A percentile compares a stretch with the other conserved stretches of the same genome.
phyloP scores from a whole-genome alignment of 208 protist genomes.

The Leptomonas seymouri region DNA sequence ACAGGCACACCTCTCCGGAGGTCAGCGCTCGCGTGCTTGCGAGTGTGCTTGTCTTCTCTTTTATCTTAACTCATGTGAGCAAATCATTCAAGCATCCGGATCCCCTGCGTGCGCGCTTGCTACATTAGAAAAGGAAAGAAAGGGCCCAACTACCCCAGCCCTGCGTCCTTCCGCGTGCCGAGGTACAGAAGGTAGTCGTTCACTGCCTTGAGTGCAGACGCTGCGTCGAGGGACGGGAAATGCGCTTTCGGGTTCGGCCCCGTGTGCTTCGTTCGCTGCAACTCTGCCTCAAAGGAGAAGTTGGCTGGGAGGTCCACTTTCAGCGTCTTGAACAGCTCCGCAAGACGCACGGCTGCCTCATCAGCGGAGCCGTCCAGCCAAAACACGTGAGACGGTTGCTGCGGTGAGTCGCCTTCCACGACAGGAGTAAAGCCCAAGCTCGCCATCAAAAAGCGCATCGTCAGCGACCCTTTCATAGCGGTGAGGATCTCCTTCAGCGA shows the following conservation, averaged over 20 bases:
- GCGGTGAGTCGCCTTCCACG: background rate
- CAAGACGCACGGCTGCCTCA: conserved; percentile 39
- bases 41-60: background rate
- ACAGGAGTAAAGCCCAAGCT: conserved; percentile 72
- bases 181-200: conserved; percentile 74
- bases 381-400: conserved; percentile 21
- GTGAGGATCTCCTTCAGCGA: conserved; percentile 70
- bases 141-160: conserved; percentile 6
- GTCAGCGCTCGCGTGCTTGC: background rate
- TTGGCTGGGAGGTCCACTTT: conserved; percentile 58
- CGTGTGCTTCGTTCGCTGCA: conserved; percentile 25
- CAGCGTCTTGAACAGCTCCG: conserved; percentile 64
- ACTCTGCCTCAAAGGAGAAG: conserved; percentile 64
- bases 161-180: conserved; percentile 66
- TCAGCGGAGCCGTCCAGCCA: conserved; percentile 75
- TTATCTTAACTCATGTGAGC: background rate
- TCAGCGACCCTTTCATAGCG: conserved; percentile 56
- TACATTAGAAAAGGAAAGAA: background rate
- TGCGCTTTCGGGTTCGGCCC: conserved; percentile 2
- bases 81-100: background rate
- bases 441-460: conserved; percentile 56
- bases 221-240: conserved; percentile 48
- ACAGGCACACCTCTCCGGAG: no score
- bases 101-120: background rate
- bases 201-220: conserved; percentile 39